Conservation (phyloP, 495 filamentous ascomycete genomes). For the Entonaema liquescens region DNA sequence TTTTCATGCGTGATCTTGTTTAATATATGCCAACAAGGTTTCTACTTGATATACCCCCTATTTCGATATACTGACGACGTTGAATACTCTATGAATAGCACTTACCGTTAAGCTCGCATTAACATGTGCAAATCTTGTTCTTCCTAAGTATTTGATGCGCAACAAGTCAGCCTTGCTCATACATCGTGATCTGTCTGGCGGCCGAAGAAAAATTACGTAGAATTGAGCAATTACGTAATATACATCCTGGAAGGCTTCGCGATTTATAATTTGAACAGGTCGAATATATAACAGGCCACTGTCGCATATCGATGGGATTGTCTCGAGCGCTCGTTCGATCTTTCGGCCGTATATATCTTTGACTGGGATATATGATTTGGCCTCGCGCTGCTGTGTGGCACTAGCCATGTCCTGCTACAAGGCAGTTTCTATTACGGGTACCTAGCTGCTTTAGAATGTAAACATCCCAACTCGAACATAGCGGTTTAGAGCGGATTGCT, state of each 20-base stretch:
- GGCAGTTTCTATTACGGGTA: neutral
- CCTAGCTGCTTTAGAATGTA: conserved; percentile 9
- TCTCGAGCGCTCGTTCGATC: neutral
- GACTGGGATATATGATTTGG: neutral
- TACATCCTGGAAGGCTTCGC: neutral
- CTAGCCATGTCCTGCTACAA: neutral
- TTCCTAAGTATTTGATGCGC: no score
- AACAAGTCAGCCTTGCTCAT: neutral
- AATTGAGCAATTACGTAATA: neutral
- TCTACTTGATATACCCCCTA: neutral
- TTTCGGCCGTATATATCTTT: neutral
- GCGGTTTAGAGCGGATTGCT: conserved; percentile 7
- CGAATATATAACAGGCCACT: neutral
- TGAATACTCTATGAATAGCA: neutral
- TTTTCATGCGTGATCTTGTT: neutral
- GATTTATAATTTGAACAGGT: neutral
- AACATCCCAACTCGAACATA: conserved; percentile 9
- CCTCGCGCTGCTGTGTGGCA: neutral
- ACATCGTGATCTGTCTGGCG: neutral
- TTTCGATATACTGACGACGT: neutral
- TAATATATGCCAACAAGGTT: neutral
- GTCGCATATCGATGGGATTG: neutral
- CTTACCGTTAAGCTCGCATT: neutral
- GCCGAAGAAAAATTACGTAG: neutral
- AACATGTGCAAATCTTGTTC: neutral